phyloP scores from a whole-genome alignment of 441 rosid genomes.

The Aleurites moluccanus region DNA sequence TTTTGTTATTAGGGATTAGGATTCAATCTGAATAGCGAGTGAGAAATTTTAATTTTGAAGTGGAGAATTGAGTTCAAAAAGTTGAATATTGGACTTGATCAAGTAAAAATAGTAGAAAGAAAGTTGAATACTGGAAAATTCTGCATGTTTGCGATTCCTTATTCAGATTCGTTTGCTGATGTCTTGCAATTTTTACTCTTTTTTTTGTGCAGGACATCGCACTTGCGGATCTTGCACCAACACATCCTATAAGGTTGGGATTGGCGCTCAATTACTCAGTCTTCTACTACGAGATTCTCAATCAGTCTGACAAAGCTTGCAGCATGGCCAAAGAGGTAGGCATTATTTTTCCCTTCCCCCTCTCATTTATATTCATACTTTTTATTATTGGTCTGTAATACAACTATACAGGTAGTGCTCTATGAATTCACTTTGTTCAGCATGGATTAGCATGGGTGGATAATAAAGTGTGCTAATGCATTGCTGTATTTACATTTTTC shows the following conservation, averaged over 20 bases:
- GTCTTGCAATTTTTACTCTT: neutral
- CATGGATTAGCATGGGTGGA: neutral
- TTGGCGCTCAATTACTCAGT: slow-evolving; percentile 83
- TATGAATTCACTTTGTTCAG: no score
- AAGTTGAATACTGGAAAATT: neutral
- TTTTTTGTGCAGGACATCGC: slow-evolving; percentile 59
- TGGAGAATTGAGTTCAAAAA: neutral
- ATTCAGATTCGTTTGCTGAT: neutral
- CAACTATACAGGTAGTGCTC: no score
- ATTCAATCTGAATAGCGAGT: neutral
- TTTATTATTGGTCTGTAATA: no score
- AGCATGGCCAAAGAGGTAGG: slow-evolving; percentile 86
- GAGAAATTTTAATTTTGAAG: neutral
- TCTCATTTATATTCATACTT: neutral
- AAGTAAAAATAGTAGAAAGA: neutral
- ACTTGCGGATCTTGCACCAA: slow-evolving; percentile 72
- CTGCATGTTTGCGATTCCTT: neutral
- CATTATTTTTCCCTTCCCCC: neutral
- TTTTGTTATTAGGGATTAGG: no score
- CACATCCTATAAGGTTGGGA: slow-evolving; percentile 86
- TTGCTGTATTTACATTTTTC: neutral
- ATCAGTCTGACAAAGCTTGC: slow-evolving; percentile 83
- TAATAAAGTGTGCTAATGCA: neutral
- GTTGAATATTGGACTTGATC: neutral
- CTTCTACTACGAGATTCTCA: slow-evolving; percentile 87